These are phyloP conservation scores for Olyra latifolia DNA, from an alignment of 176 grass and related monocot species.

Conservation along the genomic window DNA sequence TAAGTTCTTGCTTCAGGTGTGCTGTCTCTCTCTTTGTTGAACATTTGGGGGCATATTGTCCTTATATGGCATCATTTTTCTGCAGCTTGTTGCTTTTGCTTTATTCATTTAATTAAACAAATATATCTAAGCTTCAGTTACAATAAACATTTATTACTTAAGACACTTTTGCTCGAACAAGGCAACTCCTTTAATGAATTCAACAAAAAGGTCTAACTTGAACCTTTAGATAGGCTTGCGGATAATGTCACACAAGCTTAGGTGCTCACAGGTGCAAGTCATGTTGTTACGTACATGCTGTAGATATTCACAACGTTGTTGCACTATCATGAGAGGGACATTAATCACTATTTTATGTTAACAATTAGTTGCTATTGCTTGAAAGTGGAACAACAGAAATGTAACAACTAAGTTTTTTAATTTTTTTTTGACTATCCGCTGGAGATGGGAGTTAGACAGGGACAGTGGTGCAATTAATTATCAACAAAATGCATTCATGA, in stretches of 20 bases:
- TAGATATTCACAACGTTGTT: constrained; percentile 15
- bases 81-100: background rate
- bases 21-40: constrained; percentile 6
- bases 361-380: constrained; percentile 35
- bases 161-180: constrained; percentile 7
- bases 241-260: constrained; percentile 15
- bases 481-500: constrained; percentile 23
- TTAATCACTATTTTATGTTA: constrained; percentile 27
- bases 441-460: constrained; percentile 30
- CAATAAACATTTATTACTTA: constrained; percentile 12
- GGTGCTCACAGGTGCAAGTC: background rate
- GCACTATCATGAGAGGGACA: constrained; percentile 16
- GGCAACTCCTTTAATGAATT: constrained; percentile 13
- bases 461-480: constrained; percentile 29
- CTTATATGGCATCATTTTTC: constrained; percentile 14
- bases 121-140: constrained; percentile 7
- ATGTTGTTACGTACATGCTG: constrained; percentile 14
- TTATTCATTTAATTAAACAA: constrained; percentile 17
- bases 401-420: background rate
- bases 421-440: constrained; percentile 21
- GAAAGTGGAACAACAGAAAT: constrained; percentile 42
- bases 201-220: constrained; percentile 18
- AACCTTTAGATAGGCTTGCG: background rate
- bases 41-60: background rate
- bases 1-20: constrained; percentile 2